Percentiles rank a stretch among this genome's conserved stretches.
Conservation (phyloP, 192 early-diverging fungal genomes). For the Coemansia sp. region DNA sequence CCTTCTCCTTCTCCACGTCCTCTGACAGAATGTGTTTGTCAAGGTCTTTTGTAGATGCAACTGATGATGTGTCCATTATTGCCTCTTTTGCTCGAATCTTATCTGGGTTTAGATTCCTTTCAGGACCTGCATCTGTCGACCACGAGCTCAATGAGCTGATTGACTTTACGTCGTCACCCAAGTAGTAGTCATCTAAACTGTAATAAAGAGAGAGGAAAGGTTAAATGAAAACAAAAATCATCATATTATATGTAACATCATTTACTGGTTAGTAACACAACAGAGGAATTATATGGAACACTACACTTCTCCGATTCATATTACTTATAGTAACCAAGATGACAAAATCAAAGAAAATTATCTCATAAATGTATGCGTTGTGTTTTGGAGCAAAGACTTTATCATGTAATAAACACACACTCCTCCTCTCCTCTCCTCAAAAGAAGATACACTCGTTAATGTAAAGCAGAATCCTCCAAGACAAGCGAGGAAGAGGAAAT, state of each 20-base stretch:
- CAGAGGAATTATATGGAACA: conserved; percentile 1
- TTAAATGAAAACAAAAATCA: not conserved
- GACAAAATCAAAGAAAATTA: conserved; percentile 4
- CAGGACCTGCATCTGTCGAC: conserved; percentile 24
- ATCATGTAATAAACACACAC: too few species aligned
- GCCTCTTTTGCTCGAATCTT: conserved; percentile 3
- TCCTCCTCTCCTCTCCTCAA: too few species aligned
- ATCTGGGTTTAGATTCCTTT: too few species aligned
- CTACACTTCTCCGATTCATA: not conserved
- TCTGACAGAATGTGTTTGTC: not conserved
- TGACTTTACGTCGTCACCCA: conserved; percentile 12
- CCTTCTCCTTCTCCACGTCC: not conserved
- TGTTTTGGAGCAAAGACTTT: not conserved
- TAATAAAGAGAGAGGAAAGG: not conserved
- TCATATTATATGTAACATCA: not conserved
- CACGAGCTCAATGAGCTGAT: conserved; percentile 43
- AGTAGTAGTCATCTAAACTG: conserved; percentile 6
- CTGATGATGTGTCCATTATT: not conserved
- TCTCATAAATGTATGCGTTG: not conserved
- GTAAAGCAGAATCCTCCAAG: too few species aligned
- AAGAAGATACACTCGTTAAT: too few species aligned
- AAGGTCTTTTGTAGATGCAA: not conserved
- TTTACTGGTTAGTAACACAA: not conserved
- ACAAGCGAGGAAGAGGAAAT: too few species aligned
- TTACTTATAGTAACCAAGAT: conserved; percentile 1